These are phyloP conservation scores for Rhodotorula mucilaginosa DNA, from an alignment of 1,284 basidiomycete genomes.

Conservation along the genomic window DNA sequence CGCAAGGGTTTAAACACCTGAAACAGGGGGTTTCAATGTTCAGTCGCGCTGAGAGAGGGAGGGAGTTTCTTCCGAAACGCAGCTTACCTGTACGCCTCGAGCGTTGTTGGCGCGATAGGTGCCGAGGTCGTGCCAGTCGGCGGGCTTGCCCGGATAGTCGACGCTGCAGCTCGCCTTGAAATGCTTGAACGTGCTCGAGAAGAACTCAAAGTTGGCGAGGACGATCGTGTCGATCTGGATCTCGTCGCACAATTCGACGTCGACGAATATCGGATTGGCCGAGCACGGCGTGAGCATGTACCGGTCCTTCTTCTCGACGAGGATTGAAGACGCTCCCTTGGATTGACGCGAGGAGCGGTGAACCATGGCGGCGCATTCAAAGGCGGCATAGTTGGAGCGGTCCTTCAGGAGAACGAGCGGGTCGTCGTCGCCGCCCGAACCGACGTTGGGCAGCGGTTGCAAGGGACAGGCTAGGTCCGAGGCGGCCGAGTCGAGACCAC, in stretches of 20 bases:
- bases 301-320: slow-evolving; percentile 84
- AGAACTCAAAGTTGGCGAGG: slow-evolving; percentile 96
- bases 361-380: slow-evolving; percentile 90
- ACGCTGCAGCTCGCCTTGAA: slow-evolving; percentile 63
- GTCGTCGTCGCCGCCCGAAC: slow-evolving; percentile 29
- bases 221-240: slow-evolving; percentile 94
- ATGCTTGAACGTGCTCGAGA: slow-evolving; percentile 92
- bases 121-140: slow-evolving; percentile 57
- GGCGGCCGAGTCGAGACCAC: neutral
- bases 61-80: too few relatives aligned
- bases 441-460: slow-evolving; percentile 35
- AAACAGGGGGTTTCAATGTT: too few relatives aligned
- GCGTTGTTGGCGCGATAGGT: slow-evolving; percentile 83
- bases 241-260: slow-evolving; percentile 96
- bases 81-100: slow-evolving; percentile 78
- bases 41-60: neutral
- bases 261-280: slow-evolving; percentile 70
- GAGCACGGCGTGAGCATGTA: slow-evolving; percentile 97
- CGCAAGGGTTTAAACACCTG: slow-evolving; percentile 73
- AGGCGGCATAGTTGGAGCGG: slow-evolving; percentile 88
- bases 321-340: slow-evolving; percentile 77
- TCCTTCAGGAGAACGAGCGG: slow-evolving; percentile 52
- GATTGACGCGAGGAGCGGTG: slow-evolving; percentile 78
- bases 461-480: slow-evolving; percentile 14
- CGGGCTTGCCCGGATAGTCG: slow-evolving; percentile 41